Evolutionary conservation across 2,329 filamentous ascomycete genomes (phyloP).

Genomic region (Sarocladium oryzae): DNA sequence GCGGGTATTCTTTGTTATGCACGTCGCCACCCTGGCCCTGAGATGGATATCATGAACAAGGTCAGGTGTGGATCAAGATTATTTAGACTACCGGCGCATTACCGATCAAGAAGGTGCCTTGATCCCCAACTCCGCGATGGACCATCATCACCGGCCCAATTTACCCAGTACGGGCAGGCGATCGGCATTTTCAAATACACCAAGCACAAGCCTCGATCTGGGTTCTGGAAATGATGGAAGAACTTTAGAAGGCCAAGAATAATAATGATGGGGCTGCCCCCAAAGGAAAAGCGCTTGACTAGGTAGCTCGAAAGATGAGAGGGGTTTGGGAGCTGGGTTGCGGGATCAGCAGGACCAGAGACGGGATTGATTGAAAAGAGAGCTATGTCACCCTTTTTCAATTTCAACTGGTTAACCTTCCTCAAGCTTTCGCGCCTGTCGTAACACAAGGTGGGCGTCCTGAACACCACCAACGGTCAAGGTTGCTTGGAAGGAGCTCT

Average conservation of each 20-base stretch:
- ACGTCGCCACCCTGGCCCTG: too few species aligned
- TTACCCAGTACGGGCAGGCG: constrained; percentile 2
- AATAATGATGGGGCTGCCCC: neutral
- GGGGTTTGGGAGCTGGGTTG: neutral
- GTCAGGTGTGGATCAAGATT: neutral
- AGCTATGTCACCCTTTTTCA: neutral
- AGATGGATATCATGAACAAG: neutral
- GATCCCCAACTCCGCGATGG: neutral
- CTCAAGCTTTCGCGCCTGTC: neutral
- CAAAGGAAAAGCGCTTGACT: neutral
- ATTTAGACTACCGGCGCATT: constrained; percentile 1
- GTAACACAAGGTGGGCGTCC: neutral
- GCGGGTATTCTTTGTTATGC: too few species aligned
- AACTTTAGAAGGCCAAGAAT: constrained; percentile 3
- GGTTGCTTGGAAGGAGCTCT: neutral
- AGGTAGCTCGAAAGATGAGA: neutral
- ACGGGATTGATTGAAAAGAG: neutral
- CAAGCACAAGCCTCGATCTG: neutral
- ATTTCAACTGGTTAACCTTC: too few species aligned
- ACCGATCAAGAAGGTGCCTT: constrained; percentile 8
- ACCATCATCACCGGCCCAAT: neutral
- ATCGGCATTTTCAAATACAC: constrained; percentile 1
- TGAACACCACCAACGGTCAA: neutral
- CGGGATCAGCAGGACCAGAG: neutral
- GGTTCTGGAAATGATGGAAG: neutral